Evolutionary conservation across 495 filamentous ascomycete species (phyloP).

Genomic region (Corynascus novoguineensis): DNA sequence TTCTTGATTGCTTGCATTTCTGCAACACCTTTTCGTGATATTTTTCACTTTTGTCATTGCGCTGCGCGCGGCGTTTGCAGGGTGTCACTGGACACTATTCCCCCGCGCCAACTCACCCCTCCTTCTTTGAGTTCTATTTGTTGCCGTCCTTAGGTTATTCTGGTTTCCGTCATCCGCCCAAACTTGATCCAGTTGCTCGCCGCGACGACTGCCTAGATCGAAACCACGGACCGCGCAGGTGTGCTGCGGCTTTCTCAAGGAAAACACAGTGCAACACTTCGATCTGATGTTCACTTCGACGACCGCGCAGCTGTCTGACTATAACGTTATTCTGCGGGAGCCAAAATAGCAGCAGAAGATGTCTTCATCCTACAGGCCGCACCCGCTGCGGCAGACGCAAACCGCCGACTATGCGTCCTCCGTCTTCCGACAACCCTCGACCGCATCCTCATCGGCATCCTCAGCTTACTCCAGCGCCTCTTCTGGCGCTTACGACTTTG

Average conservation of each 20-base stretch:
- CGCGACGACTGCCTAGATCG: conserved; percentile 4
- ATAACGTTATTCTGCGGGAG: background rate
- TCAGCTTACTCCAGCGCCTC: conserved; percentile 70
- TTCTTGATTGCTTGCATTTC: conserved; percentile 1
- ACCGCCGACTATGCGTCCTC: conserved; percentile 58
- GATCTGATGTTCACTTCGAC: conserved; percentile 23
- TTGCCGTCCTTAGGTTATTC: background rate
- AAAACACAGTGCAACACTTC: conserved; percentile 10
- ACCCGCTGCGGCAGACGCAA: conserved; percentile 58
- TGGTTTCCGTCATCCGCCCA: background rate
- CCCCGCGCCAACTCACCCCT: background rate
- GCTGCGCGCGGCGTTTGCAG: conserved; percentile 22
- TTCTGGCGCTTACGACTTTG: conserved; percentile 55
- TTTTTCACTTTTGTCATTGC: conserved; percentile 9
- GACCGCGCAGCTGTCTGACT: conserved; percentile 6
- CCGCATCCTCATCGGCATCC: conserved; percentile 66
- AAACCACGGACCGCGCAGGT: conserved; percentile 1
- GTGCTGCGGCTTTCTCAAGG: conserved; percentile 2
- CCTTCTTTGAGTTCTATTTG: background rate
- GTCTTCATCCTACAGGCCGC: conserved; percentile 44
- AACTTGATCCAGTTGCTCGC: background rate
- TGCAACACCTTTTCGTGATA: conserved; percentile 13
- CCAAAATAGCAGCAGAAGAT: conserved; percentile 12
- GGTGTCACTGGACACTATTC: background rate
- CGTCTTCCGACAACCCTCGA: conserved; percentile 68